These are phyloP conservation scores for Ramalina peruviana DNA, from an alignment of 495 filamentous ascomycete genomes.

Conservation along the genomic window DNA sequence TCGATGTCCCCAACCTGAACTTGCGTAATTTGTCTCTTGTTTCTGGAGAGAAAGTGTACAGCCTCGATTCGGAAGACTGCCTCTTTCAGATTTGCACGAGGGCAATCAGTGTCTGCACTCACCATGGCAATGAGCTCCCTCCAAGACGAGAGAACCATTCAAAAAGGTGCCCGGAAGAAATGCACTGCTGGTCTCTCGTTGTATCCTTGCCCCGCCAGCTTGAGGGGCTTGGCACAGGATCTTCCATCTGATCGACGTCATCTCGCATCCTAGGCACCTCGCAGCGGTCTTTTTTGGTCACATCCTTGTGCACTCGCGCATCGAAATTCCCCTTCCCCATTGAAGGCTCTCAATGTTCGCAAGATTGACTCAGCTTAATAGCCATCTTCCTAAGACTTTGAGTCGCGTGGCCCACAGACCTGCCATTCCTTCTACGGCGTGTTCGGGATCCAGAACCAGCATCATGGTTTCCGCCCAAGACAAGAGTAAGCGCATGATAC, in stretches of 20 bases:
- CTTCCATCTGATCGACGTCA: neutral
- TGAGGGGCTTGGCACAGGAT: neutral
- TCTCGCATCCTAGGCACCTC: neutral
- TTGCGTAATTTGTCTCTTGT: conserved; percentile 78
- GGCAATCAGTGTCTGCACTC: neutral
- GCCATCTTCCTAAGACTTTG: conserved; percentile 53
- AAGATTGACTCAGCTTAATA: conserved; percentile 56
- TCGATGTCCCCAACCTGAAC: conserved; percentile 80
- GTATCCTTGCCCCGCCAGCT: neutral
- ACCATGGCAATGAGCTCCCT: neutral
- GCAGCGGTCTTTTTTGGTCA: too few species aligned
- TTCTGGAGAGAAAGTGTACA: conserved; percentile 86
- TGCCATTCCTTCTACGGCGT: conserved; percentile 25
- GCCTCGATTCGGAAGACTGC: conserved; percentile 56
- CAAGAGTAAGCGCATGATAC: conserved; percentile 49
- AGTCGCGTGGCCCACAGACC: conserved; percentile 39
- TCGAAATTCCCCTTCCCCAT: too few species aligned
- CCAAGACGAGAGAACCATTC: neutral
- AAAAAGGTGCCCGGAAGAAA: neutral
- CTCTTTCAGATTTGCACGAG: neutral
- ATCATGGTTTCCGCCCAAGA: conserved; percentile 44
- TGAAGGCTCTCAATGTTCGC: conserved; percentile 44
- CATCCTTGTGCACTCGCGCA: too few species aligned
- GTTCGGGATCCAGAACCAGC: conserved; percentile 15
- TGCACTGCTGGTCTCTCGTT: neutral